These are phyloP conservation scores for Ceratocystis ficicola DNA, from an alignment of 2,329 filamentous ascomycete species.

Conservation along the genomic window DNA sequence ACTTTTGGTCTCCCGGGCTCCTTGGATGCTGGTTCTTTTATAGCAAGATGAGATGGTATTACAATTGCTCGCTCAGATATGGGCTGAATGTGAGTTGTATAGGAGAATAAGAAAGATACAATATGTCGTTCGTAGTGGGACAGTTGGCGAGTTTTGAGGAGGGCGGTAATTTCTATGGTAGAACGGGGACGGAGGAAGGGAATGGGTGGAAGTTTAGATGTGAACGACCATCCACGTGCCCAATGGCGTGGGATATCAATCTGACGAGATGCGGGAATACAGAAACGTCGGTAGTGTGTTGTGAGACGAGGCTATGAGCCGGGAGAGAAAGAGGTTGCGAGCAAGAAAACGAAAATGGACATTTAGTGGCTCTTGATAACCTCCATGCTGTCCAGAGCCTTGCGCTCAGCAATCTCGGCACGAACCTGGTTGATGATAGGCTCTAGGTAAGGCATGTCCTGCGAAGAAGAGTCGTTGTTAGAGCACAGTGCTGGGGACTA, in stretches of 20 bases:
- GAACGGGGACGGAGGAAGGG: not conserved
- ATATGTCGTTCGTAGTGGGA: not conserved
- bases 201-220: not conserved
- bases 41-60: not conserved
- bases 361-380: slow-evolving; percentile 40
- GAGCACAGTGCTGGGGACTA: not conserved
- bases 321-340: slow-evolving; percentile 10
- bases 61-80: not conserved
- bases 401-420: slow-evolving; percentile 40
- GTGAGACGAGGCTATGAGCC: slow-evolving; percentile 6
- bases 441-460: slow-evolving; percentile 44
- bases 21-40: not conserved
- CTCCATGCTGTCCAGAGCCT: slow-evolving; percentile 39
- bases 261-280: not conserved
- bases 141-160: not conserved
- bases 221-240: not conserved
- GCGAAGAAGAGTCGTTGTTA: slow-evolving; percentile 23
- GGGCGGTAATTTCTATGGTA: not conserved
- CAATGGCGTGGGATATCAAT: not conserved
- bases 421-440: slow-evolving; percentile 42
- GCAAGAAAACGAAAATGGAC: slow-evolving; percentile 2
- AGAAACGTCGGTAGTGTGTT: not conserved
- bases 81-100: slow-evolving; percentile 8
- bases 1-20: not conserved
- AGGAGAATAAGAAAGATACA: slow-evolving; percentile 3